phyloP scores from a whole-genome alignment of 306 rosid species.

The Vigna mungo region DNA sequence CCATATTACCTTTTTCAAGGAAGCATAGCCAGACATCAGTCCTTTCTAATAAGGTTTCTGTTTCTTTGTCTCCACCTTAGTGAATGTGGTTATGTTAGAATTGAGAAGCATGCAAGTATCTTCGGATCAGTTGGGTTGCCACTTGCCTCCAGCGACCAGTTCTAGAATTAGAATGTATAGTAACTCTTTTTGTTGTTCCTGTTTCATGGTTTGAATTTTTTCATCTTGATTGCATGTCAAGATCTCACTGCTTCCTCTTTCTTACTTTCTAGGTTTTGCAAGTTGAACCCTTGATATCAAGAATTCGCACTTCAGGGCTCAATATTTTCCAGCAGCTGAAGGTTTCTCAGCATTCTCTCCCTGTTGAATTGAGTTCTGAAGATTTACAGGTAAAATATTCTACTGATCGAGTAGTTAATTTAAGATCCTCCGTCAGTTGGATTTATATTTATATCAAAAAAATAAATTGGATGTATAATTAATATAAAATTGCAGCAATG shows the following conservation, averaged over 20 bases:
- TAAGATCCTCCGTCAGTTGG: conserved; percentile 17
- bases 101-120: conserved; percentile 30
- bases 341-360: conserved; percentile 58
- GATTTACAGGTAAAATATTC: conserved; percentile 67
- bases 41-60: conserved; percentile 7
- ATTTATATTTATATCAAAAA: conserved; percentile 28
- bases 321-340: conserved; percentile 68
- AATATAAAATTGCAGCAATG: conserved; percentile 64
- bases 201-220: conserved; percentile 26
- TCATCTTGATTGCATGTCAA: conserved; percentile 21
- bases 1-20: conserved; percentile 26
- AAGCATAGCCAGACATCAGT: conserved; percentile 19
- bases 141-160: conserved; percentile 37
- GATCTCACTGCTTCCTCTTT: conserved; percentile 47
- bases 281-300: conserved; percentile 68
- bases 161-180: conserved; percentile 33
- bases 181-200: conserved; percentile 22
- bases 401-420: conserved; percentile 15
- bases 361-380: conserved; percentile 64
- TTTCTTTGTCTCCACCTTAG: conserved; percentile 25
- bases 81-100: conserved; percentile 14
- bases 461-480: conserved; percentile 39
- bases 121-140: conserved; percentile 9
- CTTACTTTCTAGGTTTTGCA: conserved; percentile 70
- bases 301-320: conserved; percentile 58